Percentiles rank a stretch among this genome's conserved stretches.
phyloP scores from a whole-genome alignment of 345 rosid genomes.

The Arabidopsis suecica region DNA sequence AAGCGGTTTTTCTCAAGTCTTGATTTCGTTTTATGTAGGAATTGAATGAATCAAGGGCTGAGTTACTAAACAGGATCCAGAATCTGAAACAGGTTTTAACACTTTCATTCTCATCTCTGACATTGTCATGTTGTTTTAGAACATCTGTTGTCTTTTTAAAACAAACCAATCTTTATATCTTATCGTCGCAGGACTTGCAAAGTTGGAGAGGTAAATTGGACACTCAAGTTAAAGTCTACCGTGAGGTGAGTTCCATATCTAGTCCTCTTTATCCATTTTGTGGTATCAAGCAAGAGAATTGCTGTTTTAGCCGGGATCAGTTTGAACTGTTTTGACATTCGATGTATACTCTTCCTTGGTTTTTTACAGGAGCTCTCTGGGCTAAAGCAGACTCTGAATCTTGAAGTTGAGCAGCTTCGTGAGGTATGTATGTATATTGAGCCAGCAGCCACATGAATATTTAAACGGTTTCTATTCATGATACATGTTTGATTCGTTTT shows the following conservation, averaged over 20 bases:
- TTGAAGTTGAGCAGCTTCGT: conserved; percentile 81
- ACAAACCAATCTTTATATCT: background rate
- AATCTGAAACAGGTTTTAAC: conserved; percentile 73
- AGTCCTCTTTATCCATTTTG: background rate
- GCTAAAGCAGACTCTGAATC: conserved; percentile 68
- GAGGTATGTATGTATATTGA: conserved; percentile 32
- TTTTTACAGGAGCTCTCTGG: conserved; percentile 72
- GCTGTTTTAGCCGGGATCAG: background rate
- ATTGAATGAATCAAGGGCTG: conserved; percentile 81
- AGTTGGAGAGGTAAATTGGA: conserved; percentile 92
- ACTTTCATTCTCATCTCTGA: background rate
- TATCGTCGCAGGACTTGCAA: conserved; percentile 76
- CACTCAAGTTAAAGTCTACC: conserved; percentile 86
- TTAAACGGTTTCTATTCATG: conserved; percentile 3
- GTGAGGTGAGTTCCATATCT: conserved; percentile 58
- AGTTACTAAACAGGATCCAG: conserved; percentile 81
- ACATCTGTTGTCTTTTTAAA: background rate
- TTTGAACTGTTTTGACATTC: background rate
- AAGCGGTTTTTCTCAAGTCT: background rate
- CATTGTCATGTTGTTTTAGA: background rate
- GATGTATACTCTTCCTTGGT: background rate
- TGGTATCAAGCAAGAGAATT: background rate
- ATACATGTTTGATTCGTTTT: conserved; percentile 4
- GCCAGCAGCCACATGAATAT: background rate
- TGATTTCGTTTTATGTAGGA: conserved; percentile 53